Evolutionary conservation across 2,329 filamentous ascomycete species (phyloP), one percentile per base, ranked within the genome.

Genomic region (Exutisphaerella laricina): DNA sequence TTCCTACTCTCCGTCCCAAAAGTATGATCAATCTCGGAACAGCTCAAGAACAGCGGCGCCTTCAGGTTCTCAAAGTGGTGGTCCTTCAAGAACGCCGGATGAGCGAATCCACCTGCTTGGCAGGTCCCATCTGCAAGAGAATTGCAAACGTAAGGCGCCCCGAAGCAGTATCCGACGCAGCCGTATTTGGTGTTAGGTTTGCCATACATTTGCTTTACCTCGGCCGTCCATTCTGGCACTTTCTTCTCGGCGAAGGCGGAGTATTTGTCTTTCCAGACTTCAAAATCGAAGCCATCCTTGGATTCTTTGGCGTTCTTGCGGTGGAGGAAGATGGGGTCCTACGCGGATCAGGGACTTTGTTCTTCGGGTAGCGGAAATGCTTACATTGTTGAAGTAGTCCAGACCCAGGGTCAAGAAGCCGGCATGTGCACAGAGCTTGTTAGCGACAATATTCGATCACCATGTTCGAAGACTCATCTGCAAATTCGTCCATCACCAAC

Each of bases 61-160:
- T 45, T 46, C 3, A 47, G 17, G 20, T 49, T 48, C 21, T 35
- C 40, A 36, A 51, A 51, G 18, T 51, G 48, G 9, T 33, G 56
- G 39, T 75, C 70, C 34, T 70, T 72, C 32, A 76, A 50, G 45
- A 71, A 69, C 0, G 72, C 67, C 1, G 73, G 73, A 48, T 76
- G 72, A 0, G 70, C 73, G 54, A 76, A 72, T 0, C 71, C 73
- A 1, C 73, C 73, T 1, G 61, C 72, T 1, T 58, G 55, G 4
- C 68, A 64, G 0, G 48, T 55, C 10, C 62, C 60, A 4, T 43
- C 35, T 0, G 69, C 65, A 2, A 74, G 57, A 47, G 68, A 55
- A 28, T 50, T 36, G 39, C 41, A 52, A 17, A 51, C 48, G 46
- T 70, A 74, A 5, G 71, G 49, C 8, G 49, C 49, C 1, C 49